phyloP scores from a whole-genome alignment of 257 asterid genomes.

The Oldenlandia corymbosa region DNA sequence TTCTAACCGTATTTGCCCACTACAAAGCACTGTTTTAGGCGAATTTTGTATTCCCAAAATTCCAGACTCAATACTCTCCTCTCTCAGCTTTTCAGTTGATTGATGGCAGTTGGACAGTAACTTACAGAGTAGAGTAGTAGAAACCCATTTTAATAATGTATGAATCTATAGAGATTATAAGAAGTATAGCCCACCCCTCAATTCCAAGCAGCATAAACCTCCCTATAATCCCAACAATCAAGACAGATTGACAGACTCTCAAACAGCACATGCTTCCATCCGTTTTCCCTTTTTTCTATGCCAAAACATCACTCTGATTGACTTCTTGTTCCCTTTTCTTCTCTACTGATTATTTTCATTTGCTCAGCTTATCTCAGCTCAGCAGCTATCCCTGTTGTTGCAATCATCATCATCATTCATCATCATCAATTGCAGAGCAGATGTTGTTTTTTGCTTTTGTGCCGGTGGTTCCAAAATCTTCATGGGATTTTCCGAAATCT shows the following conservation, averaged over 20 bases:
- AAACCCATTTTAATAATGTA: neutral
- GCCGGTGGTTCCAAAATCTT: conserved; percentile 14
- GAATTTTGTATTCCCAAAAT: neutral
- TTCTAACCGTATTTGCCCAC: neutral
- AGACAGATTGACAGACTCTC: conserved; percentile 8
- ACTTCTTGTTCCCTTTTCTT: conserved; percentile 12
- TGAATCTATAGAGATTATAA: no score
- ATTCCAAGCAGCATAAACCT: conserved; percentile 6
- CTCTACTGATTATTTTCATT: conserved; percentile 8
- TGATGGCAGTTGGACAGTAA: conserved; percentile 15
- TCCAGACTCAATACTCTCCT: neutral
- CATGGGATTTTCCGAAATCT: conserved; percentile 25
- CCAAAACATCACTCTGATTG: conserved; percentile 24
- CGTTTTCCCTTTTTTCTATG: conserved; percentile 7
- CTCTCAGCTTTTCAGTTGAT: neutral
- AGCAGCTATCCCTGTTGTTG: conserved; percentile 5
- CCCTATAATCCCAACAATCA: conserved; percentile 9
- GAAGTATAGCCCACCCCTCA: neutral
- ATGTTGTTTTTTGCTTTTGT: neutral
- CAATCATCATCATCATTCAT: conserved; percentile 10
- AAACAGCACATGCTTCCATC: conserved; percentile 24
- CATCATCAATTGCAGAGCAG: neutral
- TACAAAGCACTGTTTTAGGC: neutral
- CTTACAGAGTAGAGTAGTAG: neutral
- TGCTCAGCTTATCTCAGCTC: neutral